Evolutionary conservation across 768 basidiomycete genomes (phyloP), one percentile per base, ranked within the genome.

Genomic region (Boletales sp.): DNA sequence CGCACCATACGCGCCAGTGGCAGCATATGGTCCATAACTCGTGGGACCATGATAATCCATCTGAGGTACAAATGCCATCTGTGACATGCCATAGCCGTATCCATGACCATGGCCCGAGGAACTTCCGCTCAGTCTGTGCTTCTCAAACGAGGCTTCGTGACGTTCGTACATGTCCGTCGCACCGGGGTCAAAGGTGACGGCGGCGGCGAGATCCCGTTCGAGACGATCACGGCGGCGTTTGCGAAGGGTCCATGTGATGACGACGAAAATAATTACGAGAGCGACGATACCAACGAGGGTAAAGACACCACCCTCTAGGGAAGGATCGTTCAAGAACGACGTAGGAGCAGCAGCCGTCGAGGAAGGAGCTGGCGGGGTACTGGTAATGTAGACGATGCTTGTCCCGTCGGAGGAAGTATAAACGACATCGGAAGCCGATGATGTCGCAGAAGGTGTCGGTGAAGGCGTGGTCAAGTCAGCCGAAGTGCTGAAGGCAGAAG

Each of bases 251-350:
- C 75, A 76, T 0, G 79, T 80, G 12, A 69, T 62, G 18, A 75
- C 17, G 30, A 71, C 47, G 48, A 82, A 61, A 47, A 85, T 37
- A 47, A 81, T 40, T 40, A 77, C 53, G 39, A 84, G 72, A 2
- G 58, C 76, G 29, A 75, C 55, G 35, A 84, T 44, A 13, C 79
- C 83, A 36, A 73, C 71, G 17, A 82, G 44, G 29, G 74, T 67
- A 50, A 88, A 84, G 14, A 87, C 74, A 9, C 78, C 66, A 8
- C 80, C 80, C 37, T 79, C 76, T n/a, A 83, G 70, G n/a, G 77
- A 71, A 65, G 81, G 85, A 66, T 88, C 84, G 50, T 81, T 66
- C 34, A 88, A 61, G 68, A 90, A 89, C 11, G 73, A 58, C 9
- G 64, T 58, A n/a, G 62, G 36, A 14, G 61, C 42, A 3, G 67